Conservation (phyloP, 768 basidiomycete species). For the Boletus tomentosulus region DNA sequence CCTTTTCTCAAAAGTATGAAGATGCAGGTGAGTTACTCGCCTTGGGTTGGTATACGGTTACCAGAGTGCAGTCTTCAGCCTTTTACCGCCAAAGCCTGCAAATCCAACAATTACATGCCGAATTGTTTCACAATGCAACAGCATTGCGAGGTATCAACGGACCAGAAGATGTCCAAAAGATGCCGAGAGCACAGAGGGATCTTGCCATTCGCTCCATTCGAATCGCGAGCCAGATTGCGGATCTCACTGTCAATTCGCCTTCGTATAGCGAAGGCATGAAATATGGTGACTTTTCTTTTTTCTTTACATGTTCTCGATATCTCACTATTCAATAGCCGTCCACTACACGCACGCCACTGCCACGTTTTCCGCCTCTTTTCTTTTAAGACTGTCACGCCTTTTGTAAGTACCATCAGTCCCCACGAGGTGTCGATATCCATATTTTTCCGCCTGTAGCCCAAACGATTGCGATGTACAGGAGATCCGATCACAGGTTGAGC, state of each 20-base stretch:
- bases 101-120: conserved; percentile 85
- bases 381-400: conserved; percentile 79
- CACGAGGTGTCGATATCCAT: background rate
- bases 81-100: conserved; percentile 88
- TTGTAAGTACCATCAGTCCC: conserved; percentile 54
- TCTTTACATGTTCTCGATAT: background rate
- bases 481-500: conserved; percentile 75
- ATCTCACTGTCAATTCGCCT: conserved; percentile 80
- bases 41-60: conserved; percentile 3
- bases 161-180: conserved; percentile 80
- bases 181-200: conserved; percentile 73
- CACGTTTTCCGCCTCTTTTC: conserved; percentile 88
- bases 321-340: conserved; percentile 50
- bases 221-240: conserved; percentile 74
- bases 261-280: conserved; percentile 89
- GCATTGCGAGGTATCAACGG: conserved; percentile 80
- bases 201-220: conserved; percentile 80
- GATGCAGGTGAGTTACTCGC: conserved; percentile 56
- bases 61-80: conserved; percentile 37
- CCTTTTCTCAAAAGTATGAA: conserved; percentile 78
- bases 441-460: conserved; percentile 48
- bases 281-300: conserved; percentile 57
- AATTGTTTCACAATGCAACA: conserved; percentile 80
- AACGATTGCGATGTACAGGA: conserved; percentile 74
- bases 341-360: conserved; percentile 90